These are phyloP conservation scores for Dendrobium officinale DNA, from an alignment of 106 monocot species.

Conservation along the genomic window DNA sequence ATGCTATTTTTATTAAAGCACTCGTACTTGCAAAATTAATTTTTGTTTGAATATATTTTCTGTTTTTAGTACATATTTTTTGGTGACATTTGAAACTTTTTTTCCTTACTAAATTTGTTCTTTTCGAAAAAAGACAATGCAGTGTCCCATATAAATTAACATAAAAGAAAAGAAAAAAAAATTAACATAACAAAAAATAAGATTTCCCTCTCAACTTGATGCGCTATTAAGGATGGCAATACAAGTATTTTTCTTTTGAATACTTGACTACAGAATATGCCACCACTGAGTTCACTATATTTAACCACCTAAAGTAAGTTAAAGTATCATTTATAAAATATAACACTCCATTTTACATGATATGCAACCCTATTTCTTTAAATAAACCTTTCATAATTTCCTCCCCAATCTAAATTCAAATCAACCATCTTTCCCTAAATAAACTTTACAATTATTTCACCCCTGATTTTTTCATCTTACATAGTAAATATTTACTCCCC, in stretches of 20 bases:
- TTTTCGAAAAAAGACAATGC: no score
- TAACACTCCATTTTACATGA: no score
- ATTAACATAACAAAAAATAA: neutral
- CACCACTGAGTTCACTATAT: no score
- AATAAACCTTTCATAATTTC: no score
- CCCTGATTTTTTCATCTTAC: no score
- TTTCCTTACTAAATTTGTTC: neutral
- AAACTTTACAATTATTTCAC: no score
- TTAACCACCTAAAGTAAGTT: no score
- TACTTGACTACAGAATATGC: neutral
- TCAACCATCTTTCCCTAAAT: no score
- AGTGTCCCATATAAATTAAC: neutral
- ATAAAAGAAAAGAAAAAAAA: neutral
- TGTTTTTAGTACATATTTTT: neutral
- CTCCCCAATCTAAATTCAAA: no score
- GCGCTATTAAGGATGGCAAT: neutral
- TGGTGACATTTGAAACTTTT: neutral
- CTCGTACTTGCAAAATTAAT: neutral
- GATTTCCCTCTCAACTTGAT: neutral
- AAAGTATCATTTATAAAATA: no score
- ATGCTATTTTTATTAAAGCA: neutral
- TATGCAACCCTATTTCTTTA: no score
- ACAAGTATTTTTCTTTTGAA: neutral
- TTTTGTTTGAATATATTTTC: neutral
- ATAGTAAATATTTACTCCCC: no score